Percentiles rank a stretch among this genome's conserved stretches.
phyloP scores from a whole-genome alignment of 768 basidiomycete species.

The Collybiopsis confluens region DNA sequence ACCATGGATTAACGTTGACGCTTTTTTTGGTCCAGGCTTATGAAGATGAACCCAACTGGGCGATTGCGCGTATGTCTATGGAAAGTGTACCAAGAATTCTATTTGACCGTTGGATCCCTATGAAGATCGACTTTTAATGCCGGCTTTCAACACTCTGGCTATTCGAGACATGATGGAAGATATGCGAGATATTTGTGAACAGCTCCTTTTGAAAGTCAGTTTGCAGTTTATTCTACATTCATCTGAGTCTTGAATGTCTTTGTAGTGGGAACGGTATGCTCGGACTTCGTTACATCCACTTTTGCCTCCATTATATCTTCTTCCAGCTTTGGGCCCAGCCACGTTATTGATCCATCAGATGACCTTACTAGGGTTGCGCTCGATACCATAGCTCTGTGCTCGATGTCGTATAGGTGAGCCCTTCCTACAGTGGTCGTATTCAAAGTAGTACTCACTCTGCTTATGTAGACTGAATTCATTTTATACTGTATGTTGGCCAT shows the following conservation, averaged over 20 bases:
- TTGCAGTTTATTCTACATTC: neutral
- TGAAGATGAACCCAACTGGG: conserved; percentile 42
- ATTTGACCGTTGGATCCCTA: neutral
- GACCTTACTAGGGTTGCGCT: conserved; percentile 46
- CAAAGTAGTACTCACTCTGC: conserved; percentile 4
- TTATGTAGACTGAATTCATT: conserved; percentile 40
- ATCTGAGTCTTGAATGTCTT: neutral
- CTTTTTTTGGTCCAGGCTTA: conserved; percentile 24
- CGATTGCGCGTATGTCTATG: conserved; percentile 33
- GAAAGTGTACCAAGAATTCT: neutral
- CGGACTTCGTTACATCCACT: neutral
- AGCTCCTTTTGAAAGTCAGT: conserved; percentile 33
- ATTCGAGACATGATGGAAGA: conserved; percentile 44
- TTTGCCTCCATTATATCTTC: neutral
- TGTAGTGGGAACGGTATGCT: conserved; percentile 34
- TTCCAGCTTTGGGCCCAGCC: conserved; percentile 36
- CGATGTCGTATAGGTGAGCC: conserved; percentile 37
- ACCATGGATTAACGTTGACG: conserved; percentile 1
- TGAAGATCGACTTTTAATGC: conserved; percentile 28
- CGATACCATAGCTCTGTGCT: conserved; percentile 42
- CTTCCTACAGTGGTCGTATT: neutral
- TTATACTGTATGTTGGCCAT: conserved; percentile 27
- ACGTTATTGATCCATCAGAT: conserved; percentile 36
- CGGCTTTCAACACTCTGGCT: conserved; percentile 33
- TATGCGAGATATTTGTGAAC: conserved; percentile 41